These are phyloP conservation scores for Glarea lozoyensis DNA, from an alignment of 495 filamentous ascomycete genomes.

Conservation along the genomic window DNA sequence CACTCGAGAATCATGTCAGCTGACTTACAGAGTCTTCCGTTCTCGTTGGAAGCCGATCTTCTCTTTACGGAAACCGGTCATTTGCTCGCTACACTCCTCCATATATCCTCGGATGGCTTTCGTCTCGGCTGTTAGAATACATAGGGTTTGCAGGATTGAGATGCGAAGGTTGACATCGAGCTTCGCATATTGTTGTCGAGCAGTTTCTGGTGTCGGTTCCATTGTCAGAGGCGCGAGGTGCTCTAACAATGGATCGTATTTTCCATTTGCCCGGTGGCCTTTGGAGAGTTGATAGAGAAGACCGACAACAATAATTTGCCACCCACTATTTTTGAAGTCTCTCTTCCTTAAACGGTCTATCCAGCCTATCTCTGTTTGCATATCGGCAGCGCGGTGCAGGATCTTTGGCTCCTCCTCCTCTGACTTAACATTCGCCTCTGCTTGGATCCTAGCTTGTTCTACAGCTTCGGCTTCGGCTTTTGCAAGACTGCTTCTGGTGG, in stretches of 20 bases:
- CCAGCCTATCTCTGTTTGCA: slow-evolving; percentile 69
- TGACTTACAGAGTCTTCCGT: slow-evolving; percentile 72
- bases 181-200: slow-evolving; percentile 55
- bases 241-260: slow-evolving; percentile 58
- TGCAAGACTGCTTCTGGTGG: slow-evolving; percentile 75
- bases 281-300: slow-evolving; percentile 77
- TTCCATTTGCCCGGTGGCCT: slow-evolving; percentile 36
- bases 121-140: slow-evolving; percentile 78
- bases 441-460: slow-evolving; percentile 25
- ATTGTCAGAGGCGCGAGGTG: slow-evolving; percentile 69
- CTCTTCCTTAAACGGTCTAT: slow-evolving; percentile 72
- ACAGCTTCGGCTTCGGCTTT: slow-evolving; percentile 63
- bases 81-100: slow-evolving; percentile 80
- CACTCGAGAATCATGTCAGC: slow-evolving; percentile 8
- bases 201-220: slow-evolving; percentile 65
- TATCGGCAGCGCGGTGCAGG: slow-evolving; percentile 70
- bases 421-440: slow-evolving; percentile 20
- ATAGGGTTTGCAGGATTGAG: slow-evolving; percentile 74
- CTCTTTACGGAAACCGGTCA: slow-evolving; percentile 89
- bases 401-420: slow-evolving; percentile 34
- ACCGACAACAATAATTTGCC: slow-evolving; percentile 84
- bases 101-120: slow-evolving; percentile 78
- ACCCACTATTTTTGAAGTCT: slow-evolving; percentile 84
- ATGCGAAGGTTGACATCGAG: slow-evolving; percentile 79
- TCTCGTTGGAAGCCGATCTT: slow-evolving; percentile 87